Evolutionary conservation across 2,329 filamentous ascomycete species (phyloP).

Genomic region (Phoma sp.): DNA sequence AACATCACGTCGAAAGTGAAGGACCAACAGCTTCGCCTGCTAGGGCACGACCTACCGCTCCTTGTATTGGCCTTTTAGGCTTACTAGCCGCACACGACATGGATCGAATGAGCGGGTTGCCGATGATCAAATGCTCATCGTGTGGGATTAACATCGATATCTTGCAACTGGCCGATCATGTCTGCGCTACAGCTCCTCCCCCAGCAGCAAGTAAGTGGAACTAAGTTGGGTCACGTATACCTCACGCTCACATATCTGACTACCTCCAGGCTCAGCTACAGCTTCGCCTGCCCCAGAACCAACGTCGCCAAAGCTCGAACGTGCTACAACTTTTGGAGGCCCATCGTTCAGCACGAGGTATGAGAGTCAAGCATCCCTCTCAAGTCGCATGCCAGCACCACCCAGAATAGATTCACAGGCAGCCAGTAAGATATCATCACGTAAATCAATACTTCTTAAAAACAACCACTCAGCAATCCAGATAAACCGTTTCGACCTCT

Average conservation of each 20-base stretch:
- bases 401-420: slow-evolving; percentile 64
- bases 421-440: slow-evolving; percentile 60
- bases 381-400: slow-evolving; percentile 56
- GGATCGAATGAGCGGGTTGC: slow-evolving; percentile 44
- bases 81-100: slow-evolving; percentile 30
- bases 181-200: slow-evolving; percentile 63
- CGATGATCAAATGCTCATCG: slow-evolving; percentile 50
- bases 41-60: slow-evolving; percentile 10
- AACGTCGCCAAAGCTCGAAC: slow-evolving; percentile 37
- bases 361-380: slow-evolving; percentile 45
- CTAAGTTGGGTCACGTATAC: neutral
- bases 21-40: slow-evolving; percentile 2
- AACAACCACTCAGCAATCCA: slow-evolving; percentile 18
- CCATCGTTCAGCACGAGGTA: slow-evolving; percentile 39
- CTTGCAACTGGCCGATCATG: slow-evolving; percentile 83
- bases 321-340: slow-evolving; percentile 41
- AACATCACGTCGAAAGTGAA: slow-evolving; percentile 12
- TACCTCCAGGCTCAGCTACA: neutral
- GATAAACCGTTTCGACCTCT: slow-evolving; percentile 46
- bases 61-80: slow-evolving; percentile 7
- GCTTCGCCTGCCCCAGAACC: slow-evolving; percentile 8
- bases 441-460: no score
- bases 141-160: slow-evolving; percentile 74
- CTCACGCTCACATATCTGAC: slow-evolving; percentile 2
- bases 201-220: slow-evolving; percentile 52